Evolutionary conservation across 768 basidiomycete genomes (phyloP), one percentile per base, ranked within the genome.

Genomic region (Candolleomyces aberdarensis): DNA sequence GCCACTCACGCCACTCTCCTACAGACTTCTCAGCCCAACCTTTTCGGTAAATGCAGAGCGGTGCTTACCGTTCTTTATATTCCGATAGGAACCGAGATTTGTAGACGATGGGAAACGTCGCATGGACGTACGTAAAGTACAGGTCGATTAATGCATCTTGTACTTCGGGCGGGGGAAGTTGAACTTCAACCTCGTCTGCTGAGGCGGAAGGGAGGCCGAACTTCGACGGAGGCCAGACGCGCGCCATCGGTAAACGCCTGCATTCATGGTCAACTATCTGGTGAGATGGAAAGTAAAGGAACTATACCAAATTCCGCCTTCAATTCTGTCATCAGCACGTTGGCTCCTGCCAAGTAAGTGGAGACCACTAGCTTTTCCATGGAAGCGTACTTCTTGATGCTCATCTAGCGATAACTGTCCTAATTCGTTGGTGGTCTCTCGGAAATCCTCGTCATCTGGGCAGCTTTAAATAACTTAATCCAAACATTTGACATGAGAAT

Each of bases 81-180:
- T 89, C 86, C 17, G 81, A 72, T 65, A 90, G 70, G 71, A 94
- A 93, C 20, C 83, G 80, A 13, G 72, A 75, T 72, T 87, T 90
- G 72, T 91, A 85, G n/a, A 94, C 73, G 50, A 95, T 79, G 7
- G 94, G 94, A 66, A 91, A 90, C 56, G 86, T 79, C 6, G 94
- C 92, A 65, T 96, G 93, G 32, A 90, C 86, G 67, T 92, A 89
- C 11, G 83, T 84, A 73, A 94, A 94, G 71, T 92, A 96, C 8
- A 93, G 75, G 36, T 84, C 81, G 54, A 95, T 70, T 4, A 95
- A 78, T 43, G 80, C 82, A 59, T 89, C 84, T 71, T 92, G 92
- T 39, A 84, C 74, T 17, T 80, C 78, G 20, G 77, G 67, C 29
- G 87, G 78, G 15, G 93, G 93, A 44, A 95, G 72, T 14, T 73